These are phyloP conservation scores for Picochlorum sp. DNA, from an alignment of 139 green algal genomes.

Conservation along the genomic window DNA sequence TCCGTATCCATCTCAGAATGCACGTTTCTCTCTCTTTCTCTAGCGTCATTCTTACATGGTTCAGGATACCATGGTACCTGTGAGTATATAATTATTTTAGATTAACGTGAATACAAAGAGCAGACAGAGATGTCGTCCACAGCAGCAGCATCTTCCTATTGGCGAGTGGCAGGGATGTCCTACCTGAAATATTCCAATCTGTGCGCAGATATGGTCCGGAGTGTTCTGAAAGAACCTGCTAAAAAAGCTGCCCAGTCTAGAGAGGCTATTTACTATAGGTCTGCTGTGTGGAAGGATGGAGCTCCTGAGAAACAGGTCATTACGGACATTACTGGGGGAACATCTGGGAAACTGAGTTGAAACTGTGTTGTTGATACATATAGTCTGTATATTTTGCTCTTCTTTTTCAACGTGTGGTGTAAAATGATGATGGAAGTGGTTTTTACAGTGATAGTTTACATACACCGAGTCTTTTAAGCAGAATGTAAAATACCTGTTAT, in stretches of 20 bases:
- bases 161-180: constrained; percentile 61
- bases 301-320: constrained; percentile 39
- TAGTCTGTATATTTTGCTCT: too few relatives aligned
- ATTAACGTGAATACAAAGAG: neutral
- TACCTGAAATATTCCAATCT: constrained; percentile 73
- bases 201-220: constrained; percentile 57
- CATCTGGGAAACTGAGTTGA: constrained; percentile 9
- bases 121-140: constrained; percentile 40
- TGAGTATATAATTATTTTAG: too few relatives aligned
- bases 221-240: constrained; percentile 61
- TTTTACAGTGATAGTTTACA: too few relatives aligned
- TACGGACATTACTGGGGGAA: constrained; percentile 28
- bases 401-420: too few relatives aligned
- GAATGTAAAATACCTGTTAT: too few relatives aligned
- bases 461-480: too few relatives aligned
- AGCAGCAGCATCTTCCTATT: constrained; percentile 44
- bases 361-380: too few relatives aligned
- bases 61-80: too few relatives aligned
- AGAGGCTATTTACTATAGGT: constrained; percentile 61
- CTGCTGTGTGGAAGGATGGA: constrained; percentile 53
- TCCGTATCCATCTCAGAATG: too few relatives aligned
- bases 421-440: too few relatives aligned
- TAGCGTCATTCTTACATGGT: too few relatives aligned
- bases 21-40: too few relatives aligned
- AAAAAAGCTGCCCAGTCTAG: constrained; percentile 43